phyloP scores from a whole-genome alignment of 2,329 filamentous ascomycete species.

The Rutstroemia sp. region DNA sequence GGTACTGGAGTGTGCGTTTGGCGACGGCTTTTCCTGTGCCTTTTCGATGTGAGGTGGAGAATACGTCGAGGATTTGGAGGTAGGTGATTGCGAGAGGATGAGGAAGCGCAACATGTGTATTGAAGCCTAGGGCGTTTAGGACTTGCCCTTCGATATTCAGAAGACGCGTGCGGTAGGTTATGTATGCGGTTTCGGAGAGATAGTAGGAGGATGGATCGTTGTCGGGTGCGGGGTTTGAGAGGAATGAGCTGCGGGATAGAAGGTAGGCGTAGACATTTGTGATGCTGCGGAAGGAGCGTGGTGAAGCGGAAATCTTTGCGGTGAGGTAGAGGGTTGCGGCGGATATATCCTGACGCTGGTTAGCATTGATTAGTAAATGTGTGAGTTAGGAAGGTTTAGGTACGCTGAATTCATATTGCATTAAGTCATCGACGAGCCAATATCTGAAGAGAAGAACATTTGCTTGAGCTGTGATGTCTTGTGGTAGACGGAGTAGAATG shows the following conservation, averaged over 20 bases:
- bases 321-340: slow-evolving; percentile 75
- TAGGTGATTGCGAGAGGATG: slow-evolving; percentile 87
- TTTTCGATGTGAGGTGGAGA: slow-evolving; percentile 27
- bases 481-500: slow-evolving; percentile 73
- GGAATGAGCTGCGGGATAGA: slow-evolving; percentile 47
- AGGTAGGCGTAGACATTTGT: slow-evolving; percentile 83
- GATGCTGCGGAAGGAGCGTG: slow-evolving; percentile 70
- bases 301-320: slow-evolving; percentile 72
- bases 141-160: slow-evolving; percentile 72
- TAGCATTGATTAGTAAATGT: too few species aligned
- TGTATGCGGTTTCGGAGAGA: slow-evolving; percentile 67
- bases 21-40: slow-evolving; percentile 46
- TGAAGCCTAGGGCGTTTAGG: slow-evolving; percentile 68
- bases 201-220: slow-evolving; percentile 51
- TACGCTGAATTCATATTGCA: slow-evolving; percentile 47
- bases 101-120: slow-evolving; percentile 78
- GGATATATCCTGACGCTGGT: slow-evolving; percentile 60
- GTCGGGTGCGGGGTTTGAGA: slow-evolving; percentile 10
- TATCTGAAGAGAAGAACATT: slow-evolving; percentile 77
- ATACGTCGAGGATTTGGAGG: slow-evolving; percentile 76
- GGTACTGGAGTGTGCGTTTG: slow-evolving; percentile 60
- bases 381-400: neutral
- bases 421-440: slow-evolving; percentile 54
- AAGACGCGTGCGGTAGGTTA: slow-evolving; percentile 54
- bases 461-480: slow-evolving; percentile 78